Base-by-base conservation (phyloP, 106 monocot species). In the Dendrobium officinale region DNA sequence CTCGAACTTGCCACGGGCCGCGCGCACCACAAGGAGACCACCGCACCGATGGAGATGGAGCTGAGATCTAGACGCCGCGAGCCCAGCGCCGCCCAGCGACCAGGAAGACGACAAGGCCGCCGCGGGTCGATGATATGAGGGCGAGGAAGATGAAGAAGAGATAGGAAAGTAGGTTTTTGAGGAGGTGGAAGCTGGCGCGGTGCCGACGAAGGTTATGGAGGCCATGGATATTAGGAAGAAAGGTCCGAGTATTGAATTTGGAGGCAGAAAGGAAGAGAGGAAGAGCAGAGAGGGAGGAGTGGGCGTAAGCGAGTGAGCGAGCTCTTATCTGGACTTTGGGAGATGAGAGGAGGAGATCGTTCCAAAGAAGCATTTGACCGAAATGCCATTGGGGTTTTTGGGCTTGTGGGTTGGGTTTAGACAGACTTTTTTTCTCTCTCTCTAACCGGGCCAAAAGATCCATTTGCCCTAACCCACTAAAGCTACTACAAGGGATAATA, bases 11-110 rank as follows among this genome's bases (percentile, higher is more conserved):
- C 74, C 74, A 13, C 91, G 83, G 8, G 91, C 91, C 4, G 91
- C 91, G 19, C 91, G 88, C 79, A 88, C 81, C 40, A 84, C 86
- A 3, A 84, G 68, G 64, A 79, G 77, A 11, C 54, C 42, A 17
- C 85, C 41, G 73, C 55, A 13, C 17, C 61, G 31, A 15, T 33
- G 51, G 87, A 85, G 37, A 4, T 72, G 72, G 10, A 33, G 72
- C 40, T 27, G 72, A 37, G 15, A 40, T 72, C 40, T 37, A 11
- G 72, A 40, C 17, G 22, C 48, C 15, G 16, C 7, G 11, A 24
- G 10, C 3, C 41, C 22, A 61, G 70, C 13, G 37, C 31, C 70
- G 37, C 33, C 33, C 70, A 27, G 37, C 13, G 70, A 70, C 70
- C 70, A 70, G 70, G 13, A 70, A 70, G 70, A 31, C 11, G 70